Base-by-base conservation (phyloP, 306 rosid species). In the Notholithocarpus densiflorus region DNA sequence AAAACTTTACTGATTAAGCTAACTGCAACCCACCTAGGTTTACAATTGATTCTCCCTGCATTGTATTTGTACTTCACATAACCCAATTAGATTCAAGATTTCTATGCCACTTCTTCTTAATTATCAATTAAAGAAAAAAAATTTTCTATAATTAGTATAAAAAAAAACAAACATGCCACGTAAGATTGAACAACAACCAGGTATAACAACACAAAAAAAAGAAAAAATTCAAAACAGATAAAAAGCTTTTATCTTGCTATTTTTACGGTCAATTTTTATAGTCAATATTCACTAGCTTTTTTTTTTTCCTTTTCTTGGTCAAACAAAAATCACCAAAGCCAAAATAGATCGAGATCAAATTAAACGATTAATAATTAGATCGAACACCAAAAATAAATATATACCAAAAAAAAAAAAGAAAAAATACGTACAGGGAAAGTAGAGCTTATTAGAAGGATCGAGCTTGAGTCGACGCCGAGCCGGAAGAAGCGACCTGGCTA, bases 381-480 rank as follows among this genome's bases (percentile, higher is more conserved):
- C 6, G 14, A 26, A 34, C 57, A 34, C 40, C 8, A 34, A 34
- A 34, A 34, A 34, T n/a, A 51, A 18, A 8, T n/a, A 71, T 3
- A 37, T 6, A 26, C 1, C 8, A 34, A 26, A 5, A 10, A 23
- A 1, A 55, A 27, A 51, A 21, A 54, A 19, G 1, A 74, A 37
- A 4, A 19, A n/a, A 27, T 6, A 80, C 92, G 55, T 85, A 96
- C 99, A 93, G 72, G 99, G 99, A 71, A 96, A 96, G 87, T 87
- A 96, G 64, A 96, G 99, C 85, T 96, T 96, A 71, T 80, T 86
- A 53, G 93, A 75, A 19, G 99, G 99, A 88, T 96, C 99, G 68
- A 96, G 99, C 93, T 90, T 96, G 81, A 96, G 99, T 62, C 99
- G 93, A 40, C 99, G 99, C 48, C 98, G 93, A 32, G 93, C 88